Evolutionary conservation across 345 rosid species (phyloP).

Genomic region (Gossypium raimondii): DNA sequence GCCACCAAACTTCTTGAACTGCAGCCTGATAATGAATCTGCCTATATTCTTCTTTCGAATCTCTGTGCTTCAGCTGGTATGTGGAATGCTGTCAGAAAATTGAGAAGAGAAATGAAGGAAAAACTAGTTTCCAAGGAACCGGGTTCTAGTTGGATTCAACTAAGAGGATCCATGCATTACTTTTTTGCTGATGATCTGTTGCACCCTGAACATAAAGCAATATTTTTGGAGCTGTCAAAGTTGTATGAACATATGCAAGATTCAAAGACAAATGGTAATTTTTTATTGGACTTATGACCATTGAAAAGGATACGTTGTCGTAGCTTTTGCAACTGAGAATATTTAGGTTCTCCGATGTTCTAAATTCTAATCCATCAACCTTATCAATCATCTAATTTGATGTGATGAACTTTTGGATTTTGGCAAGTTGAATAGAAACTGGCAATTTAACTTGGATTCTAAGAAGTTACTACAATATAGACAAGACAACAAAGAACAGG

Average conservation of each 20-base stretch:
- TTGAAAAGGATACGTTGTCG: not conserved
- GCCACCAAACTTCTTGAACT: constrained; percentile 39
- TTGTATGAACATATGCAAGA: constrained; percentile 26
- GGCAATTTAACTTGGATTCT: not conserved
- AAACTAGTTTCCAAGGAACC: constrained; percentile 34
- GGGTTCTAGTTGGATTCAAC: constrained; percentile 42
- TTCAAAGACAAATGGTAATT: not conserved
- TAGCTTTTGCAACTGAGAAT: not conserved
- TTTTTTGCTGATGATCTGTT: constrained; percentile 31
- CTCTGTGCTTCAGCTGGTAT: constrained; percentile 41
- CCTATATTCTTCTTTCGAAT: constrained; percentile 39
- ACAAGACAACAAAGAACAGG: not conserved
- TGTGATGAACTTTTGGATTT: not conserved
- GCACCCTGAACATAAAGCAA: constrained; percentile 27
- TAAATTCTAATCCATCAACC: not conserved
- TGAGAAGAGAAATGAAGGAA: constrained; percentile 46
- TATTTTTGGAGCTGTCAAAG: constrained; percentile 23
- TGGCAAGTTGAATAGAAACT: not conserved
- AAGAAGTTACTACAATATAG: not conserved
- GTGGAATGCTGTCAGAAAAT: constrained; percentile 35
- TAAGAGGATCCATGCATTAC: constrained; percentile 24
- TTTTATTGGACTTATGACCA: not conserved
- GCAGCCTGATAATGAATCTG: constrained; percentile 38
- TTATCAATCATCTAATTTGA: not conserved
- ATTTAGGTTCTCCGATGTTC: not conserved